These are phyloP conservation scores for Danielia reshetovae DNA, from an alignment of 805 yeast genomes.

Conservation along the genomic window DNA sequence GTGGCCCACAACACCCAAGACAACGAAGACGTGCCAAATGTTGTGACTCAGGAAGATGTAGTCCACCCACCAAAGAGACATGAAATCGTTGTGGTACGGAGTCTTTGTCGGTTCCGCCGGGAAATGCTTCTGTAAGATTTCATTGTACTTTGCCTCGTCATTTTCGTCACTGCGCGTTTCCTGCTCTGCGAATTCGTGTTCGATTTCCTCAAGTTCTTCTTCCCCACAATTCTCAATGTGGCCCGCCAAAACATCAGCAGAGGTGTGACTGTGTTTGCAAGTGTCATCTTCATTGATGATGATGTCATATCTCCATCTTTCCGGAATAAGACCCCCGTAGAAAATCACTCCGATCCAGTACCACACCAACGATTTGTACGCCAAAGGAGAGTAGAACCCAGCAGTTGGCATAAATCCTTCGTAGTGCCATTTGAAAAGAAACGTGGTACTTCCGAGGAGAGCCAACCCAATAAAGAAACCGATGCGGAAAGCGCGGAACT, in stretches of 20 bases:
- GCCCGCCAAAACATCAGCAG: conserved; percentile 31
- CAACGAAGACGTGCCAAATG: conserved; percentile 90
- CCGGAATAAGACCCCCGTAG: conserved; percentile 86
- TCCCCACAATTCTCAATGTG: conserved; percentile 34
- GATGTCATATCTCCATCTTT: conserved; percentile 76
- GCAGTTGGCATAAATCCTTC: conserved; percentile 55
- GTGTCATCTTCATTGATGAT: conserved; percentile 42
- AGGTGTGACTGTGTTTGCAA: conserved; percentile 17
- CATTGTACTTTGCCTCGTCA: conserved; percentile 21
- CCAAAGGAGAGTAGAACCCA: conserved; percentile 59
- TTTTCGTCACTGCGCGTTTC: conserved; percentile 5
- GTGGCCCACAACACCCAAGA: conserved; percentile 87
- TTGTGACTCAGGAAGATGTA: conserved; percentile 77
- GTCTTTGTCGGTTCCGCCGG: conserved; percentile 29
- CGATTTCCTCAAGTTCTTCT: conserved; percentile 33
- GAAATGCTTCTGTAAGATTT: conserved; percentile 34
- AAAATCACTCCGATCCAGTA: conserved; percentile 80
- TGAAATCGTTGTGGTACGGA: conserved; percentile 36
- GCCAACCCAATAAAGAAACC: conserved; percentile 78
- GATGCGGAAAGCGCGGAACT: conserved; percentile 74
- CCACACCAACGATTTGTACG: conserved; percentile 65
- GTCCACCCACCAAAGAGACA: conserved; percentile 81
- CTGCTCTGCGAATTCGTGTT: conserved; percentile 22
- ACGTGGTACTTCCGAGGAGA: conserved; percentile 66
- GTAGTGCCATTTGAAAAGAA: conserved; percentile 48